These are phyloP conservation scores for Aspergillus ochraceus DNA, from an alignment of 2,329 filamentous ascomycete species.

Conservation along the genomic window DNA sequence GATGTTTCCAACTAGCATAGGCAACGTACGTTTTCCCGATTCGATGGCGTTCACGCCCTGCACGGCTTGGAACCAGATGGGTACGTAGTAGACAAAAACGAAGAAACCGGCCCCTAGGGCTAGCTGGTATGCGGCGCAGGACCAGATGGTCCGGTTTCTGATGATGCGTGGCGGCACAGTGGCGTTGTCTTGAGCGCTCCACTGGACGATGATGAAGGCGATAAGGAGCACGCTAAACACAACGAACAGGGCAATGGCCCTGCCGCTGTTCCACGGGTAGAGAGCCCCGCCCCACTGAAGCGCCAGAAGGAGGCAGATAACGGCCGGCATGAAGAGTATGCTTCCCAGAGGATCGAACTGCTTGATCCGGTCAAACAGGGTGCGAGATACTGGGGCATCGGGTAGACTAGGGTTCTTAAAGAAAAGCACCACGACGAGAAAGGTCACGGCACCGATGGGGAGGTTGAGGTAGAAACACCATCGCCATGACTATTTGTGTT, in stretches of 20 bases:
- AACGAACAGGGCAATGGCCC: conserved; percentile 24
- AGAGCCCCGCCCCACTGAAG: conserved; percentile 25
- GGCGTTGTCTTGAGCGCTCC: conserved; percentile 50
- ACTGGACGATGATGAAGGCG: conserved; percentile 48
- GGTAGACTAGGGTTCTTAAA: conserved; percentile 37
- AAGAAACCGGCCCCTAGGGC: conserved; percentile 41
- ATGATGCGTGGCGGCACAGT: conserved; percentile 54
- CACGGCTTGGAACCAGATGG: conserved; percentile 51
- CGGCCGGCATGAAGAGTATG: conserved; percentile 28
- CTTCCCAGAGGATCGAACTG: conserved; percentile 39
- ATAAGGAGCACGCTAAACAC: conserved; percentile 28
- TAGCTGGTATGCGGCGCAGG: conserved; percentile 32
- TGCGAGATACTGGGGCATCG: conserved; percentile 16
- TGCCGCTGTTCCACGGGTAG: conserved; percentile 23
- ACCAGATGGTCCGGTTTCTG: conserved; percentile 44
- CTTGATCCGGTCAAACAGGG: conserved; percentile 40
- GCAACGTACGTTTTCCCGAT: conserved; percentile 46
- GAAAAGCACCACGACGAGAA: conserved; percentile 49
- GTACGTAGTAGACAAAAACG: conserved; percentile 44
- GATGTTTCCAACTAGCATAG: conserved; percentile 39
- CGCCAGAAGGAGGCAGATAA: conserved; percentile 24
- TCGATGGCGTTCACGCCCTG: conserved; percentile 43
- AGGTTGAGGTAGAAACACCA: conserved; percentile 50
- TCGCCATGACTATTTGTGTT: conserved; percentile 29
- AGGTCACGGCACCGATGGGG: conserved; percentile 38